These are phyloP conservation scores for Nepenthes mirabilis DNA, from an alignment of 148 eudicot species.

Conservation along the genomic window DNA sequence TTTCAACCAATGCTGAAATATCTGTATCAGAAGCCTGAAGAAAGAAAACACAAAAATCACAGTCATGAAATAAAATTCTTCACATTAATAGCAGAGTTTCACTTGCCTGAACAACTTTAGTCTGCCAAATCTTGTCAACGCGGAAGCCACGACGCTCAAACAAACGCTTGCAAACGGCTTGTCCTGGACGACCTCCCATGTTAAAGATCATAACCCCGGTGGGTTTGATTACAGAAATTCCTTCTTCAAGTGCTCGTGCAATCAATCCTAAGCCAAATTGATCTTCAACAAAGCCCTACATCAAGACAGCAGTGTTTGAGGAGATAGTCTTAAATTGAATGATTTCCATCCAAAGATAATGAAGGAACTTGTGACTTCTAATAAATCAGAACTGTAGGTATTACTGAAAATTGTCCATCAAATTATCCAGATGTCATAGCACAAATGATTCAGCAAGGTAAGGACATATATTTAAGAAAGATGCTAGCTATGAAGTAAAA, in stretches of 20 bases:
- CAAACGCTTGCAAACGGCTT: conserved; percentile 91
- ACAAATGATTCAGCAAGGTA: no score
- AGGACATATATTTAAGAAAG: no score
- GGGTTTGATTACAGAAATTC: conserved; percentile 89
- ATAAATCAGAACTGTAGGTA: not conserved
- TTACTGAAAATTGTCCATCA: no score
- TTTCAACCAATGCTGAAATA: conserved; percentile 90
- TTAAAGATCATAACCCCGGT: conserved; percentile 89
- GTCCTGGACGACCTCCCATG: conserved; percentile 99
- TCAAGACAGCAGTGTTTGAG: not conserved
- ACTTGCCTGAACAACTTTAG: conserved; percentile 83
- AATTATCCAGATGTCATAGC: no score
- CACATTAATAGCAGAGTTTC: conserved; percentile 1
- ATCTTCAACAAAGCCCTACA: conserved; percentile 94
- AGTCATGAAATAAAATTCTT: conserved; percentile 2
- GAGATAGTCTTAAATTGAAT: not conserved
- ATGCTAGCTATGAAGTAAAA: not conserved
- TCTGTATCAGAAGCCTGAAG: conserved; percentile 95
- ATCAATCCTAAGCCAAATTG: conserved; percentile 95
- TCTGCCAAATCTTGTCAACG: conserved; percentile 92
- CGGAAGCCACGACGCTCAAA: conserved; percentile 94
- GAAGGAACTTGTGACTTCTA: not conserved
- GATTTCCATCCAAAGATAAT: not conserved
- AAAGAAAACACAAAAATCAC: conserved; percentile 11
- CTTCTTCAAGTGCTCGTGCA: conserved; percentile 98